Base-by-base conservation (phyloP, 129 eudicot species). In the Escallonia rubra region DNA sequence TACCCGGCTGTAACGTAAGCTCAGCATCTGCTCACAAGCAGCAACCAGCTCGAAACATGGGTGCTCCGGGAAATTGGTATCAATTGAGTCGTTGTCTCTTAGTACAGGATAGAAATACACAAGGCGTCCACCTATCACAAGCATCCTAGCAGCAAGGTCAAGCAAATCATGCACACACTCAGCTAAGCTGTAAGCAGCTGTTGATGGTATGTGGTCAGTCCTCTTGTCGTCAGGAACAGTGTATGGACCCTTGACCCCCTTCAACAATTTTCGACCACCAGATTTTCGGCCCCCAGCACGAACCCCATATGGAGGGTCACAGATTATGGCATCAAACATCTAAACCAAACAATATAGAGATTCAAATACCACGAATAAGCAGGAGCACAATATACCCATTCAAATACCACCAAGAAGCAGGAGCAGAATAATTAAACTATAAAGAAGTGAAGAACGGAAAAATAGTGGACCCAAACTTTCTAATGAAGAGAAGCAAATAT, bases 241-340 rank as follows among this genome's bases (percentile, higher is more conserved):
- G 71, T 93, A 93, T 4, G 98, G 96, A 39, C 66, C 92, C 57
- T 89, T 82, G 5, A 74, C 74, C 41, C 98, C 98, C 85, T 93
- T 89, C 70, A 93, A 73, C 57, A 93, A 70, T 64, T 93, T 93
- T 48, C 96, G 78, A 4, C 98, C 98, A 38, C 98, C 98, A 7
- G 98, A 93, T 79, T 93, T 93, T 8, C 98, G 95, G 4, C 98
- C 98, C 6, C 98, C 98, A 10, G 96, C 98, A 73, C 98, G 93
- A 45, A 93, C 98, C 2, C 98, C 96, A 42, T 93, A 89, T 8
- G 98, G 96, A 48, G 98, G 98, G 59, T 93, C 98, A 16, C 96
- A 93, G 44, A 93, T 89, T 46, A 93, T 93, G 68, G 98, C 98
- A 53, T 93, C 96, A 68, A 93, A 84, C 16, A 93, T 23, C 96